Base-by-base conservation (phyloP, 2,329 filamentous ascomycete genomes). In the Proliferodiscus dingleyae region DNA sequence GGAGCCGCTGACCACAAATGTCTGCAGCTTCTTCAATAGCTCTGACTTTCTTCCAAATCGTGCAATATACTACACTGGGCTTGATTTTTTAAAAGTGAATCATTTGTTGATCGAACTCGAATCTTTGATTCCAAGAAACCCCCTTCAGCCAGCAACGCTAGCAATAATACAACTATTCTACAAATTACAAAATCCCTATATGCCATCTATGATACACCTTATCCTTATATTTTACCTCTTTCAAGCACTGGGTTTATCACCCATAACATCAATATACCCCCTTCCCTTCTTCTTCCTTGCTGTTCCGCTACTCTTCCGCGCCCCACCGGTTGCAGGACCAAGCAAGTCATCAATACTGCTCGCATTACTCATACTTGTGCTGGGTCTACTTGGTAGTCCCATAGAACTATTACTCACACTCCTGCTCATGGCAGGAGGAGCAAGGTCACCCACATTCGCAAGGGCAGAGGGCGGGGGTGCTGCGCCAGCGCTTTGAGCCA, bases 251-350 rank as follows among this genome's bases (percentile, higher is more conserved):
- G n/a, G n/a, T 36, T 60, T 61, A 10, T 58, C 59, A 3, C 57
- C 86, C 89, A 97, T 96, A 49, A 98, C 89, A 75, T 98, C 93
- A 23, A 98, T 83, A 72, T 98, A 98, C 22, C 90, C 75, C 23
- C 89, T 85, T 18, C 84, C 81, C 73, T 89, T 95, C 72, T 89
- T 73, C 65, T 85, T 88, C 65, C 80, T 86, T 54, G 61, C 69
- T 1, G 74, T 75, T 4, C 74, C 71, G n/a, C n/a, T n/a, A n/a
- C n/a, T n/a, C 58, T 63, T 67, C 2, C 75, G 77, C 49, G 86
- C 90, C 53, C 87, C 78, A 15, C 85, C 78, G 23, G 75, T 78
- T 3, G 85, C 80, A 4, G 85, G 82, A 4, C 87, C 87, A 18
- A 98, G 71, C 52, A 98, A 71, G 64, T 98, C 93, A 59, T 98